These are phyloP conservation scores for Kwoniella sp. DNA, from an alignment of 768 basidiomycete species.

Conservation along the genomic window DNA sequence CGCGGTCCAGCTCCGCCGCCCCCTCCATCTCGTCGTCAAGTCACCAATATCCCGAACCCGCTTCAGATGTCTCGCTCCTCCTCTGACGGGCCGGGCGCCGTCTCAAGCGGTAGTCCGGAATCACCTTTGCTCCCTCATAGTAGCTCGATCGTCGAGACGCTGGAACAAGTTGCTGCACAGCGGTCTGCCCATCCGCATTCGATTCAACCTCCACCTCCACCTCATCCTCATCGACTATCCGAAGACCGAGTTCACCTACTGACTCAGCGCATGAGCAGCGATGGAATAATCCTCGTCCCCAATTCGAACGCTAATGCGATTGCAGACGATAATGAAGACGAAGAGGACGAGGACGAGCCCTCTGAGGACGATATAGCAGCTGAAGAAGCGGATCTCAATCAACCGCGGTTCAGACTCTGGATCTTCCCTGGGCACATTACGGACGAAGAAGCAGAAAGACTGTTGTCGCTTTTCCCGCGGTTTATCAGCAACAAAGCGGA, in stretches of 20 bases:
- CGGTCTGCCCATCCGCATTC: conserved; percentile 6
- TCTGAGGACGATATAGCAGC: conserved; percentile 59
- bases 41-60: conserved; percentile 27
- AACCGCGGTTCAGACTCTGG: conserved; percentile 69
- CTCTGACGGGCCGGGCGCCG: neutral
- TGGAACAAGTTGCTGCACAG: neutral
- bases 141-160: neutral
- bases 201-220: neutral
- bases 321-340: neutral
- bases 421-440: conserved; percentile 70
- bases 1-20: conserved; percentile 40
- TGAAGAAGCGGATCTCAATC: conserved; percentile 45
- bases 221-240: conserved; percentile 4
- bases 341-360: conserved; percentile 52
- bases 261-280: conserved; percentile 19
- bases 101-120: conserved; percentile 10
- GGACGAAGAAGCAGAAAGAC: conserved; percentile 69
- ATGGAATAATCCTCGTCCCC: neutral
- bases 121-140: conserved; percentile 28
- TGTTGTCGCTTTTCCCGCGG: conserved; percentile 74
- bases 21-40: conserved; percentile 26
- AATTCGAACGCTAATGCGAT: neutral
- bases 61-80: conserved; percentile 11
- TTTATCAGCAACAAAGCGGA: conserved; percentile 61
- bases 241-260: conserved; percentile 28